phyloP scores from a whole-genome alignment of 257 asterid genomes.

The Fraxinus cuspidata region DNA sequence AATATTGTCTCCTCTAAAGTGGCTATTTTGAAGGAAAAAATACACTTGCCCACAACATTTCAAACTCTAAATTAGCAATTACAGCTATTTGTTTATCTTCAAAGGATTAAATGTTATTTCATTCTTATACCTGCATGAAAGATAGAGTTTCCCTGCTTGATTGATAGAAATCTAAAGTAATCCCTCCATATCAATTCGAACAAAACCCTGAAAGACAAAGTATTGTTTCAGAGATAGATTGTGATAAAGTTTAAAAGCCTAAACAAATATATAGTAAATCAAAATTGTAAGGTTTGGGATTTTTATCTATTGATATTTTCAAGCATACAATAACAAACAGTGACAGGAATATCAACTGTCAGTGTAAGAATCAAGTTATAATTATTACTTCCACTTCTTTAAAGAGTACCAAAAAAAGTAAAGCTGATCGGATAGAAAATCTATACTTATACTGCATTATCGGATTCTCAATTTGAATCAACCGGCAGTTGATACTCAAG shows the following conservation, averaged over 20 bases:
- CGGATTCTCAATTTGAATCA: neutral
- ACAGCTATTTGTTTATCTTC: neutral
- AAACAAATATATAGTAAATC: neutral
- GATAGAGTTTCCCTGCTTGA: conserved; percentile 77
- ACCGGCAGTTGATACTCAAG: neutral
- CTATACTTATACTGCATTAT: neutral
- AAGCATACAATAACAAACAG: neutral
- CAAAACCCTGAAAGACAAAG: conserved; percentile 65
- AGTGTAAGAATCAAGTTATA: neutral
- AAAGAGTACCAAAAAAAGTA: neutral
- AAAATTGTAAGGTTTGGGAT: neutral
- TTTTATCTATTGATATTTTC: neutral
- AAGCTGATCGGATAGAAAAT: neutral
- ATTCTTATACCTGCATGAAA: conserved; percentile 65
- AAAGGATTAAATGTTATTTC: neutral
- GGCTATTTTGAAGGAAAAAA: too few species aligned
- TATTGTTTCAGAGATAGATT: conserved; percentile 7
- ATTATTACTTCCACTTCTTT: neutral
- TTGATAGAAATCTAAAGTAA: conserved; percentile 86
- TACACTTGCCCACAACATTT: neutral
- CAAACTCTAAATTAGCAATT: neutral
- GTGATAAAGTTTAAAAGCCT: neutral
- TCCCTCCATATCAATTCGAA: conserved; percentile 98
- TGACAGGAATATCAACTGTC: neutral
- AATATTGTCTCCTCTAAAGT: too few species aligned